Base-by-base conservation (phyloP, 1,284 basidiomycete species). In the Coniferiporia weirii region DNA sequence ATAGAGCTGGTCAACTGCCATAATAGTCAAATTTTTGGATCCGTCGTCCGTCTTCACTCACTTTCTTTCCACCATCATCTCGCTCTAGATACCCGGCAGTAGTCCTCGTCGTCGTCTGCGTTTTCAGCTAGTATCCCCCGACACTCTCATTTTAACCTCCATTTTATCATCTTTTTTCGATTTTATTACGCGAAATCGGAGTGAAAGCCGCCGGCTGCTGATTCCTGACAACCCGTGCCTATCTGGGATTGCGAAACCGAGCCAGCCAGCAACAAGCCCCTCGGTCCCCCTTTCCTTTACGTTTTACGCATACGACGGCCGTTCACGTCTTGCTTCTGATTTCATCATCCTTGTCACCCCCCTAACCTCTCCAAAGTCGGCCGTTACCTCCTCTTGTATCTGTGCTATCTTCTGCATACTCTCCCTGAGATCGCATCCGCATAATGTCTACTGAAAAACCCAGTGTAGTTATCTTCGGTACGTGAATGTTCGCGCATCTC, bases 391-490 rank as follows among this genome's bases (percentile, higher is more conserved):
- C 45, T 58, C 61, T 32, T 35, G 36, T 56, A 45, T 56, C 32
- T 43, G 44, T 54, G 36, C 62, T 17, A 44, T 48, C 38, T 17
- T 45, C 46, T n/a, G 38, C 54, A 22, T 44, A 47, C 12, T 48
- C 34, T 20, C 45, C 52, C 43, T 51, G 45, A 32, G 19, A 8
- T 15, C 57, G 56, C 27, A 19, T 47, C n/a, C 36, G 15, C 12
- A 48, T 56, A 19, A 59, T 55, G 52, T 40, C 58, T 22, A 47
- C 36, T 53, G 70, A 69, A 51, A 88, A 85, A 70, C 87, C 88
- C n/a, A 83, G 73, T 71, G 91, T 82, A 35, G 79, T 93, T 66
- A 88, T 94, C 65, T 86, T 93, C 65, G 91, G 91, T 93, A 64
- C 66, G 81, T 38, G 8, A 47, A 27, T 7, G 10, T 38, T 12